Percentiles rank a stretch among this genome's conserved stretches.
These are phyloP conservation scores for Corylus avellana DNA, from an alignment of 306 rosid species.

Conservation along the genomic window DNA sequence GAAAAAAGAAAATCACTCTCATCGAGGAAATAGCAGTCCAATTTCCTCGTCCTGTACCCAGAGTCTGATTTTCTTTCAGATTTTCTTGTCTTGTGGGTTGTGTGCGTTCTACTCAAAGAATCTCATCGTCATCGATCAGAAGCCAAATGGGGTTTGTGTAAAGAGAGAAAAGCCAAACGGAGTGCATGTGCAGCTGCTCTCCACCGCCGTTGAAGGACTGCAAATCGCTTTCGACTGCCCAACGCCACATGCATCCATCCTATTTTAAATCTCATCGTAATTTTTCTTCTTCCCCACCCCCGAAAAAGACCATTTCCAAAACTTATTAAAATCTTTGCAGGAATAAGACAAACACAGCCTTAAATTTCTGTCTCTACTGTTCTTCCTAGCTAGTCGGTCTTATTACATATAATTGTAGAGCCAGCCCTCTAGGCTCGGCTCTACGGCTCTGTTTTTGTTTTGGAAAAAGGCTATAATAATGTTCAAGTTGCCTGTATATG, in stretches of 20 bases:
- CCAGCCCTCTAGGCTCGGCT: no score
- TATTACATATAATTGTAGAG: no score
- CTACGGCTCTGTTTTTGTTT: no score
- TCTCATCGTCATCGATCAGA: not conserved
- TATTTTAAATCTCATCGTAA: not conserved
- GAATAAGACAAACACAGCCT: slow-evolving; percentile 20
- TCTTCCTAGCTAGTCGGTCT: no score
- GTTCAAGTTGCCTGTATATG: no score
- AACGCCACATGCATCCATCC: slow-evolving; percentile 27
- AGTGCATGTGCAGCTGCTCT: slow-evolving; percentile 68
- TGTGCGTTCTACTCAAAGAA: slow-evolving; percentile 34
- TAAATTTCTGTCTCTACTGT: not conserved
- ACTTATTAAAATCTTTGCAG: not conserved
- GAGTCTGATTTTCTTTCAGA: no score
- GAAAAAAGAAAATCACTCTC: no score
- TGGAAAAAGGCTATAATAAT: no score
- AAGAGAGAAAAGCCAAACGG: slow-evolving; percentile 36
- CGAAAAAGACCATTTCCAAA: not conserved
- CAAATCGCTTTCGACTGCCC: slow-evolving; percentile 44
- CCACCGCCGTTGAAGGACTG: slow-evolving; percentile 38
- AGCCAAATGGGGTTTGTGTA: slow-evolving; percentile 46
- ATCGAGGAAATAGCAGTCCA: no score
- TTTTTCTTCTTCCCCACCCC: no score
- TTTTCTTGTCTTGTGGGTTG: slow-evolving; percentile 25
- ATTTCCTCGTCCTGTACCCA: no score